These are phyloP conservation scores for Trichoderma aggressivum DNA, from an alignment of 2,329 filamentous ascomycete species.

Conservation along the genomic window DNA sequence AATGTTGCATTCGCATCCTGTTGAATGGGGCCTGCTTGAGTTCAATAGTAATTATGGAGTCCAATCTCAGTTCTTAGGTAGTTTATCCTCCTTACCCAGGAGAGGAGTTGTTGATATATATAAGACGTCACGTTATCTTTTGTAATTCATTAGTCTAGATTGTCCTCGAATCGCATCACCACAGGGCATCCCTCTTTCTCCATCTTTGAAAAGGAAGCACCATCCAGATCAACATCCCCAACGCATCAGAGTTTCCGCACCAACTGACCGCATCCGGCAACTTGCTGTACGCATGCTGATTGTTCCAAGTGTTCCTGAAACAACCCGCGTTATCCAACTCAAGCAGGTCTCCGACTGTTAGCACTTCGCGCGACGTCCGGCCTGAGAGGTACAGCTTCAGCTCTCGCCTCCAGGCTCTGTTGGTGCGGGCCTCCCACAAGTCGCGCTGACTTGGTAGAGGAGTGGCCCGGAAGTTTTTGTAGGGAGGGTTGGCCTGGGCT, in stretches of 20 bases:
- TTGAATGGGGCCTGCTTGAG: no score
- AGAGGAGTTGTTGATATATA: no score
- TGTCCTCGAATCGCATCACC: background rate
- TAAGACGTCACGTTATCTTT: background rate
- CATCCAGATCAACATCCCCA: constrained; percentile 7
- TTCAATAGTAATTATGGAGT: no score
- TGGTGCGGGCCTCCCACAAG: constrained; percentile 4
- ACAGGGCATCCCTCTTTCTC: background rate
- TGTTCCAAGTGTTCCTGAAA: constrained; percentile 2
- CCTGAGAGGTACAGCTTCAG: background rate
- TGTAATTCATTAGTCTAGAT: background rate
- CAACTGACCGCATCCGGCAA: constrained; percentile 6
- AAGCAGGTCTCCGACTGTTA: background rate
- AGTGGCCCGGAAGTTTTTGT: background rate
- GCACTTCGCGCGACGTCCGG: background rate
- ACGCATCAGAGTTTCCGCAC: constrained; percentile 1
- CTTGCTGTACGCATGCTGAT: background rate
- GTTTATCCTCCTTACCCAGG: no score
- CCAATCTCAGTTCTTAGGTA: no score
- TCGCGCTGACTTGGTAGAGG: background rate
- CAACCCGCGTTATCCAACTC: background rate
- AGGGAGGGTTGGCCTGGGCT: background rate
- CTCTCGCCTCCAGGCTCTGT: constrained; percentile 3
- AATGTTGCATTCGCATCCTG: no score
- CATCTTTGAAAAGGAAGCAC: background rate